Evolutionary conservation across 139 green algal species (phyloP), one percentile per base, ranked within the genome.

Genomic region (Micractinium conductrix): DNA sequence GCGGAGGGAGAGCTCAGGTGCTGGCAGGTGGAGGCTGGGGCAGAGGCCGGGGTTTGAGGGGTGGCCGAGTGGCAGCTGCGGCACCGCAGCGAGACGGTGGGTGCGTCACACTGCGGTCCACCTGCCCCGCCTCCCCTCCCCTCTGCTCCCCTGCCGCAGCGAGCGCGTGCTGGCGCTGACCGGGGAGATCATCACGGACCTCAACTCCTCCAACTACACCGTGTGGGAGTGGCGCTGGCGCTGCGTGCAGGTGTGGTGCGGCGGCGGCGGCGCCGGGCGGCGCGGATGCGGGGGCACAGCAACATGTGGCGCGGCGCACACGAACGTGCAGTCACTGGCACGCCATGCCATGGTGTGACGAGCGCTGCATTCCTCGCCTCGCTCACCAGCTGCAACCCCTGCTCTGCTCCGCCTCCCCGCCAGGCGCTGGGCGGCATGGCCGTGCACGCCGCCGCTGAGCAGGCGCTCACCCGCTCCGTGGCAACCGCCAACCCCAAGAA

Each of bases 181-280:
- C 0, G 89, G 80, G 9, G 88, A 96, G 48, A 84, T 95, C 40
- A 94, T 95, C 55, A 79, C 88, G 26, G 69, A 86, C 33, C 50
- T 92, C 69, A 97, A 97, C 71, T 85, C 91, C 35, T 93, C 95
- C 12, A 86, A 97, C 87, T 97, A 96, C 90, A 95, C 88, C 26
- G 95, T 93, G 6, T 98, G 95, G 95, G 84, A 92, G 73, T 90
- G 83, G 79, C 87, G 93, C 60, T 95, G 91, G 89, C 71, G 69
- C 0, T 93, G 91, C 76, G 22, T 91, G 30, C 38, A 89, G 60
- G 80, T 82, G 24, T 19, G 72, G 38, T 43, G n/a, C n/a, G n/a
- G n/a, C n/a, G n/a, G n/a, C n/a, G n/a, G n/a, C n/a, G n/a, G n/a
- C n/a, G n/a, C n/a, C n/a, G n/a, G n/a, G n/a, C n/a, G n/a, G n/a